Conservation (phyloP, 1,139 yeast species). For the Pichia sp. region DNA sequence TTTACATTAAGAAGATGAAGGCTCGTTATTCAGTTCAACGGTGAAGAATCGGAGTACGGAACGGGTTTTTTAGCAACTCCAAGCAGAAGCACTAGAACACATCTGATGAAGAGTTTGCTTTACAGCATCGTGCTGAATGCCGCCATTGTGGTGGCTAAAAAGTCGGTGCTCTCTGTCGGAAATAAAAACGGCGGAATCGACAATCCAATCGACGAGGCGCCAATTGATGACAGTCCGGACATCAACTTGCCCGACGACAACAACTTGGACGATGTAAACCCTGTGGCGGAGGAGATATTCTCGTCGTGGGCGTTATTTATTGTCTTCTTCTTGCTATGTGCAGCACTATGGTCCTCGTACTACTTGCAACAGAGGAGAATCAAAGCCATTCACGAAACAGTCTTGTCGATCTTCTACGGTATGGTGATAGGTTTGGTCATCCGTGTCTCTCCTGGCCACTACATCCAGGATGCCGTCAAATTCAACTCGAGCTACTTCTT, state of each 20-base stretch:
- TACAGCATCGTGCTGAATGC: conserved; percentile 2
- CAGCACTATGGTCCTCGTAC: conserved; percentile 93
- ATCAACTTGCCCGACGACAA: conserved; percentile 54
- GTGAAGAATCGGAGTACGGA: background rate
- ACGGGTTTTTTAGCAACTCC: background rate
- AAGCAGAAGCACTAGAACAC: background rate
- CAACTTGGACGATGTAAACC: conserved; percentile 62
- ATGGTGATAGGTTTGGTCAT: conserved; percentile 92
- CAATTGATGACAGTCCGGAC: conserved; percentile 46
- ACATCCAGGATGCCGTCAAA: conserved; percentile 93
- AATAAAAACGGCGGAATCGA: background rate
- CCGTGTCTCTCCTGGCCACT: conserved; percentile 89
- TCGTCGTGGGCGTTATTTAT: conserved; percentile 97
- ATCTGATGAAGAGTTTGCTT: conserved; percentile 2
- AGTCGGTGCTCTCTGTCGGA: background rate
- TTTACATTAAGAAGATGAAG: background rate
- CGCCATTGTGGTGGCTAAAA: conserved; percentile 10
- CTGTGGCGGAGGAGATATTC: conserved; percentile 93
- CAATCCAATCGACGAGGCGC: conserved; percentile 24
- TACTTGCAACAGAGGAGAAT: conserved; percentile 87
- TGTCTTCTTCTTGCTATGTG: conserved; percentile 68
- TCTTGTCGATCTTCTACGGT: conserved; percentile 90
- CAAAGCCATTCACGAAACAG: conserved; percentile 95
- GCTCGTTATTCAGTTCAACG: background rate
- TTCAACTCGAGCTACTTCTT: conserved; percentile 93